phyloP scores from a whole-genome alignment of 2,329 filamentous ascomycete species.

The Penicillium sclerotigenum region DNA sequence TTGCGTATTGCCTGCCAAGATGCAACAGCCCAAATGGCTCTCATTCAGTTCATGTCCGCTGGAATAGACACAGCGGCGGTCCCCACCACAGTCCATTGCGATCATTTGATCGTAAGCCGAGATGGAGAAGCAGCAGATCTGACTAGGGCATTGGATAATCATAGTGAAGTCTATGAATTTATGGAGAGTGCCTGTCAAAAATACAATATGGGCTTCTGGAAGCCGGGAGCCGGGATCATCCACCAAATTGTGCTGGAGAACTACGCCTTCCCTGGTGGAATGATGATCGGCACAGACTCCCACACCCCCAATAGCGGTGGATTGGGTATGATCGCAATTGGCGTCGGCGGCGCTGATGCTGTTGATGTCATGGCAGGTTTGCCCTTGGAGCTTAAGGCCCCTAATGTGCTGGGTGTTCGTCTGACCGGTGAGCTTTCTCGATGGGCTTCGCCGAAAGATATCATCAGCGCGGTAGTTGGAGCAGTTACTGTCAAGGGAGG shows the following conservation, averaged over 20 bases:
- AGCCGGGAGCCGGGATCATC: slow-evolving; percentile 94
- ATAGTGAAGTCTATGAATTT: slow-evolving; percentile 99
- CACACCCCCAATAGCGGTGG: too few species aligned
- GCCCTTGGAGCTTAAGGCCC: slow-evolving; percentile 95
- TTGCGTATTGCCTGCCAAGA: slow-evolving; percentile 98
- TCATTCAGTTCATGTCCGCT: slow-evolving; percentile 97
- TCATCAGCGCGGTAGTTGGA: slow-evolving; percentile 66
- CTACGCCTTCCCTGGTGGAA: slow-evolving; percentile 95
- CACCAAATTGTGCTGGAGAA: slow-evolving; percentile 98
- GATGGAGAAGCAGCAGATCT: slow-evolving; percentile 88
- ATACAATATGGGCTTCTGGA: slow-evolving; percentile 99
- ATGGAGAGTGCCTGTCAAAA: slow-evolving; percentile 83
- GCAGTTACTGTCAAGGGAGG: slow-evolving; percentile 96
- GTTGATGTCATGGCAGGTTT: slow-evolving; percentile 85
- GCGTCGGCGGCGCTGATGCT: too few species aligned
- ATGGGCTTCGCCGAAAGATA: neutral
- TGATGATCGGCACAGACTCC: slow-evolving; percentile 50
- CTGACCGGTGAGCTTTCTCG: neutral
- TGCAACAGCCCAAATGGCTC: slow-evolving; percentile 98
- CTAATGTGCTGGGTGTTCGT: slow-evolving; percentile 59
- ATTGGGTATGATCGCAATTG: too few species aligned
- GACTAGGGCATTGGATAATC: slow-evolving; percentile 79
- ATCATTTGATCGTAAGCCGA: slow-evolving; percentile 97
- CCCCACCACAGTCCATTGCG: slow-evolving; percentile 91
- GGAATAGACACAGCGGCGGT: slow-evolving; percentile 92